phyloP scores from a whole-genome alignment of 352 stramenopile genomes.

The Pelagophyceae sp. region DNA sequence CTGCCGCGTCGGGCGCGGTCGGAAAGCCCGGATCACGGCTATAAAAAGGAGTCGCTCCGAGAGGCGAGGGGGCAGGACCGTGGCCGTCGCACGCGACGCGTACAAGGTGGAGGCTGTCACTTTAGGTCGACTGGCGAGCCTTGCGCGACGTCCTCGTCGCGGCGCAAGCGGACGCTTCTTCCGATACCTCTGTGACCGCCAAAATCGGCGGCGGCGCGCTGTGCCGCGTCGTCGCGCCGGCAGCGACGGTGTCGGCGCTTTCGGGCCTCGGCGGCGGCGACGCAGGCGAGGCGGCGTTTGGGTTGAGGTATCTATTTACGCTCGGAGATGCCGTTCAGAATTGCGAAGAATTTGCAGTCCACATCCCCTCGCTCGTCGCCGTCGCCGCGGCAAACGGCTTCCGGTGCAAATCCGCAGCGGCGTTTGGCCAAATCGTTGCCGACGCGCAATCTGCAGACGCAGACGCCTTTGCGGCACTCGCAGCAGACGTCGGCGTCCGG shows the following conservation, averaged over 20 bases:
- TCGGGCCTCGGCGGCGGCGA: neutral
- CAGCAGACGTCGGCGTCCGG: slow-evolving; percentile 1
- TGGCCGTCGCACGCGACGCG: no score
- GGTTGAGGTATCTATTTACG: slow-evolving; percentile 71
- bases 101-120: no score
- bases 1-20: slow-evolving; percentile 42
- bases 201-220: slow-evolving; percentile 29
- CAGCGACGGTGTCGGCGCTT: neutral
- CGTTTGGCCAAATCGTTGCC: neutral
- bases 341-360: slow-evolving; percentile 61
- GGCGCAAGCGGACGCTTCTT: slow-evolving; percentile 4
- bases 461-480: neutral
- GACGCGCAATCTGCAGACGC: neutral
- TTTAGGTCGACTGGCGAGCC: slow-evolving; percentile 3
- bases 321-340: slow-evolving; percentile 58
- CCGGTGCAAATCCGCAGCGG: neutral
- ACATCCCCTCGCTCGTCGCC: slow-evolving; percentile 50
- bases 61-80: no score
- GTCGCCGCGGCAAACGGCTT: neutral
- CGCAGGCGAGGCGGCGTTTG: slow-evolving; percentile 40
- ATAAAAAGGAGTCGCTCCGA: no score
- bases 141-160: slow-evolving; percentile 23
- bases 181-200: neutral
- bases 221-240: neutral
- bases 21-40: no score